These are phyloP conservation scores for Mycosphaerella sp. DNA, from an alignment of 2,329 filamentous ascomycete species.

Conservation along the genomic window DNA sequence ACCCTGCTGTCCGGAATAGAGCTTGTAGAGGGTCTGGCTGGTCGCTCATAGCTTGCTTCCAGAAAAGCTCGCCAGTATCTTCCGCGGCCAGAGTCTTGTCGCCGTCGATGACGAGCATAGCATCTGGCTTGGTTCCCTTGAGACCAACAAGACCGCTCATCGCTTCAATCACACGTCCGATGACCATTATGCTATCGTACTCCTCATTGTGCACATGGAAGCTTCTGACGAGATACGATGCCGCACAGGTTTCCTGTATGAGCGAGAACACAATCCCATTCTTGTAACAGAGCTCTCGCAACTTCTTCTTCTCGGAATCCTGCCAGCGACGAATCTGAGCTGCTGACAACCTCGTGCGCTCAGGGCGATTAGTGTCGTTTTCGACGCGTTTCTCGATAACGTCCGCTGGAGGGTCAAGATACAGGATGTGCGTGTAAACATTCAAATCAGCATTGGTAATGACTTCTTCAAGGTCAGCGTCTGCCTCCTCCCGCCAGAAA, in stretches of 20 bases:
- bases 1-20: conserved; percentile 45
- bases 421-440: conserved; percentile 53
- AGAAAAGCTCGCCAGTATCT: conserved; percentile 50
- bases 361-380: neutral
- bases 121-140: conserved; percentile 31
- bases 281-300: neutral
- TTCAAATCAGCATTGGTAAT: conserved; percentile 45
- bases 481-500: conserved; percentile 43
- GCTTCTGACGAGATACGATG: neutral
- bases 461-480: conserved; percentile 13
- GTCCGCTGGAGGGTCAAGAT: conserved; percentile 42
- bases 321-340: neutral
- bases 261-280: neutral
- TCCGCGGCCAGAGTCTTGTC: conserved; percentile 50
- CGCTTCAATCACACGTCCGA: neutral
- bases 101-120: conserved; percentile 51
- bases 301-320: neutral
- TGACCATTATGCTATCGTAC: neutral
- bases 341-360: neutral
- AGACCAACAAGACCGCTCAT: neutral
- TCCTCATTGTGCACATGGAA: neutral
- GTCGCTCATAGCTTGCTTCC: conserved; percentile 38
- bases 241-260: neutral
- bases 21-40: conserved; percentile 49
- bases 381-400: conserved; percentile 33